These are phyloP conservation scores for Scheffersomyces coipomensis DNA, from an alignment of 805 yeast species.

Conservation along the genomic window DNA sequence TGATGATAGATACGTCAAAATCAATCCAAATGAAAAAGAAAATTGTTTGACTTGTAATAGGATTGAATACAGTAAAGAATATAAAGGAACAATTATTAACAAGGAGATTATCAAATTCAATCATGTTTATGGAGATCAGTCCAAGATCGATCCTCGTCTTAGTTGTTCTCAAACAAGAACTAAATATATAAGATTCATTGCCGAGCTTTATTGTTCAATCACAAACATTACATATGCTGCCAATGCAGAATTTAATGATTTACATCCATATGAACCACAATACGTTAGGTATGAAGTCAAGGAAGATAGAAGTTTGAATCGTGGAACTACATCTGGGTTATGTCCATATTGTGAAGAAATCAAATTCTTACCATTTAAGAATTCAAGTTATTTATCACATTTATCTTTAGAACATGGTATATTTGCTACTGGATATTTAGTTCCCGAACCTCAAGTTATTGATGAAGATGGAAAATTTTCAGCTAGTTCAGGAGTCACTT, in stretches of 20 bases:
- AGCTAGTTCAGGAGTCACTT: background rate
- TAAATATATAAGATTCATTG: conserved; percentile 12
- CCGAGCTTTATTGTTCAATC: conserved; percentile 11
- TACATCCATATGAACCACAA: conserved; percentile 31
- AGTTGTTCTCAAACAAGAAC: conserved; percentile 7
- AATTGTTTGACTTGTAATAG: too few species aligned
- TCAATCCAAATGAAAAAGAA: too few species aligned
- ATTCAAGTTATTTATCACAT: conserved; percentile 29
- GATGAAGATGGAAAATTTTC: background rate
- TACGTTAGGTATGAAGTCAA: conserved; percentile 26
- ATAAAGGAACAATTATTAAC: too few species aligned
- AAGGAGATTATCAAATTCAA: too few species aligned
- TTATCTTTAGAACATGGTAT: conserved; percentile 31
- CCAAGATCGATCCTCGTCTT: too few species aligned
- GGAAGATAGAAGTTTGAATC: conserved; percentile 14
- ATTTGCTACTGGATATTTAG: conserved; percentile 25
- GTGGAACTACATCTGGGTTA: conserved; percentile 27
- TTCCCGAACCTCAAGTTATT: conserved; percentile 29
- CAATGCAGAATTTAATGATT: conserved; percentile 15
- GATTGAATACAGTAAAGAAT: too few species aligned
- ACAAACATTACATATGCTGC: conserved; percentile 21
- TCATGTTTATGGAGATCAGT: too few species aligned
- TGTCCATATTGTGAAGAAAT: conserved; percentile 27
- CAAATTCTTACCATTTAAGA: conserved; percentile 27
- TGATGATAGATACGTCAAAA: too few species aligned